Evolutionary conservation across 116 monocot species (phyloP), one percentile per base, ranked within the genome.

Genomic region (Dioscorea cayenensis): DNA sequence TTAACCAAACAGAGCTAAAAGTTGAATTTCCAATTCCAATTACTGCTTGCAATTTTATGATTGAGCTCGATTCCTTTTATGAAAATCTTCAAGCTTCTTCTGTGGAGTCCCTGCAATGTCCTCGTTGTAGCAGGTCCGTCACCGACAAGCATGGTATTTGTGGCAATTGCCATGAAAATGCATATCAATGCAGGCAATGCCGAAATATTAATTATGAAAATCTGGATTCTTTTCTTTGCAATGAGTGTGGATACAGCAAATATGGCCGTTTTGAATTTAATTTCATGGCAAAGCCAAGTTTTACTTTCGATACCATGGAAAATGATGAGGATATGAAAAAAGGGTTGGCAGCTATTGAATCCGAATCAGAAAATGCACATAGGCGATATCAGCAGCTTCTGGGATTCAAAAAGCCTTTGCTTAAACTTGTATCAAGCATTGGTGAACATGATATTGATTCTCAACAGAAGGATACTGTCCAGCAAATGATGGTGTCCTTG

Each of bases 1-100:
- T 85, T 52, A 99, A 91, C 76, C 99, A 99, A 73, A 99, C 99
- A 51, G 99, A 99, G 73, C 77, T 99, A 63, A 99, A 99, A 80
- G 94, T 99, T 36, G 99, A 99, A 35, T 99, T 99, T 72, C 81
- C 91, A 23, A 99, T 99, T 55, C 94, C 99, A 32, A 99, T 99
- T 69, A 94, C 94, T 75, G 99, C 99, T 58, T 99, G 99, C 80
- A 99, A 99, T 80, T 90, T 99, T 76, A 99, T 99, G 99, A 99
- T 99, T 7, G 99, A 99, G 75, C 77, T 99, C 20, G 94, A 99
- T 87, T 94, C 99, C 51, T 99, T 99, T 64, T 99, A 94, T 84
- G 99, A 99, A 70, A 99, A 91, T 78, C 86, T 99, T 49, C 99
- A 99, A 80, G 99, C 99, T 64, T 99, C 89, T 62, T 99, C 99